These are phyloP conservation scores for Geum urbanum DNA, from an alignment of 306 rosid genomes.

Conservation along the genomic window DNA sequence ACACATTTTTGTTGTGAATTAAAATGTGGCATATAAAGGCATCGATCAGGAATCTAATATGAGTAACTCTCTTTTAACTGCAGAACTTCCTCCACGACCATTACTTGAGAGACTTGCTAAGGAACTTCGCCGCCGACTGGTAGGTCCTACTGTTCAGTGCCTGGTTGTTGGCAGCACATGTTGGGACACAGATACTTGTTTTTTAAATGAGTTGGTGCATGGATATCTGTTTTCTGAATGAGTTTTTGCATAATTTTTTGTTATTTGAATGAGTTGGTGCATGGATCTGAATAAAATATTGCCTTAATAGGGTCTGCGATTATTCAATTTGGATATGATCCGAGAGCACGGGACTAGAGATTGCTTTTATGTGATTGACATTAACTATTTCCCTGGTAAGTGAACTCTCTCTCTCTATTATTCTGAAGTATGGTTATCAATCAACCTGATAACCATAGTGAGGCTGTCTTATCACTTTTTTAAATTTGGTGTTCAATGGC, in stretches of 20 bases:
- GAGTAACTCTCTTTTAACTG: constrained; percentile 20
- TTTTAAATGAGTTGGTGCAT: neutral
- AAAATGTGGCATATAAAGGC: neutral
- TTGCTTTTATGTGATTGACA: constrained; percentile 80
- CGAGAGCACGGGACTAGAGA: constrained; percentile 71
- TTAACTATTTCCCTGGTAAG: constrained; percentile 90
- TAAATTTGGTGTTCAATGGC: neutral
- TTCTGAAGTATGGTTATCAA: neutral
- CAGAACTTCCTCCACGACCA: constrained; percentile 96
- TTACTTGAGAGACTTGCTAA: constrained; percentile 80
- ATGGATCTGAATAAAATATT: neutral
- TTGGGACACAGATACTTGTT: neutral
- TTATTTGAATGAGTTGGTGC: neutral
- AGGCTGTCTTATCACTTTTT: neutral
- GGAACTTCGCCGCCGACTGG: constrained; percentile 77
- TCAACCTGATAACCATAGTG: neutral
- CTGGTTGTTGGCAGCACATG: neutral
- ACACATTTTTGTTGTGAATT: too few relatives aligned
- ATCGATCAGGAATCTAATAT: constrained; percentile 20
- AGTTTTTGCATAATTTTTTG: neutral
- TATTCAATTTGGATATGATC: constrained; percentile 83
- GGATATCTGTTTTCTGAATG: neutral
- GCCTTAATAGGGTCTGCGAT: constrained; percentile 60
- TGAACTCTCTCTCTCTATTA: neutral
- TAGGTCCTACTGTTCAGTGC: constrained; percentile 23